Percentiles rank a stretch among this genome's conserved stretches.
phyloP scores from a whole-genome alignment of 805 yeast species.

The Saturnispora zaruensis region DNA sequence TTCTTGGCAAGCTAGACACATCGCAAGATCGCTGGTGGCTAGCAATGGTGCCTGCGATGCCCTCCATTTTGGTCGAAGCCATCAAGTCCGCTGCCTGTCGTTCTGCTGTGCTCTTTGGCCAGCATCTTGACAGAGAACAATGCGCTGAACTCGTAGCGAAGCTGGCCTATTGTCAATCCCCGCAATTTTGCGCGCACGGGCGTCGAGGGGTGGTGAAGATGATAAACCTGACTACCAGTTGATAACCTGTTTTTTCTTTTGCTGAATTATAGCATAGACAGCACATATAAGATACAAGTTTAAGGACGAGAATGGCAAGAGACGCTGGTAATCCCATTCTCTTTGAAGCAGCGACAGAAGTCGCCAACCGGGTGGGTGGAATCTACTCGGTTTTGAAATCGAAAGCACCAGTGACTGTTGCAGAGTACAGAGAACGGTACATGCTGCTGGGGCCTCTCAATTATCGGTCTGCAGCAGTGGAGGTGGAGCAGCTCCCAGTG shows the following conservation, averaged over 20 bases:
- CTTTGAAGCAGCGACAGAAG: slow-evolving; percentile 95
- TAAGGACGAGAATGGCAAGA: slow-evolving; percentile 47
- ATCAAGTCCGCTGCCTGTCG: slow-evolving; percentile 60
- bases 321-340: slow-evolving; percentile 81
- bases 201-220: slow-evolving; percentile 59
- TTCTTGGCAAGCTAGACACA: neutral
- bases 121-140: slow-evolving; percentile 32
- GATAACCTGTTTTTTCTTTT: neutral
- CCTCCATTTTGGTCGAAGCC: slow-evolving; percentile 40
- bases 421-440: slow-evolving; percentile 84
- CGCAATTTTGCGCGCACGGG: slow-evolving; percentile 84
- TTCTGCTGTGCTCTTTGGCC: slow-evolving; percentile 67
- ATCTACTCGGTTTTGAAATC: slow-evolving; percentile 94
- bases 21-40: slow-evolving; percentile 7
- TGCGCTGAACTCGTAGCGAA: slow-evolving; percentile 37
- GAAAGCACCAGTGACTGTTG: slow-evolving; percentile 92
- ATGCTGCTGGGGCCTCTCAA: slow-evolving; percentile 82
- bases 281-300: neutral
- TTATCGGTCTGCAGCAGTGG: slow-evolving; percentile 63
- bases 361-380: slow-evolving; percentile 96
- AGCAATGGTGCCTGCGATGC: slow-evolving; percentile 32
- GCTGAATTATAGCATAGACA: neutral
- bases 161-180: slow-evolving; percentile 43
- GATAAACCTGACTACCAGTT: neutral
- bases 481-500: slow-evolving; percentile 64